Evolutionary conservation across 495 filamentous ascomycete species (phyloP).

Genomic region (Neurospora discreta): DNA sequence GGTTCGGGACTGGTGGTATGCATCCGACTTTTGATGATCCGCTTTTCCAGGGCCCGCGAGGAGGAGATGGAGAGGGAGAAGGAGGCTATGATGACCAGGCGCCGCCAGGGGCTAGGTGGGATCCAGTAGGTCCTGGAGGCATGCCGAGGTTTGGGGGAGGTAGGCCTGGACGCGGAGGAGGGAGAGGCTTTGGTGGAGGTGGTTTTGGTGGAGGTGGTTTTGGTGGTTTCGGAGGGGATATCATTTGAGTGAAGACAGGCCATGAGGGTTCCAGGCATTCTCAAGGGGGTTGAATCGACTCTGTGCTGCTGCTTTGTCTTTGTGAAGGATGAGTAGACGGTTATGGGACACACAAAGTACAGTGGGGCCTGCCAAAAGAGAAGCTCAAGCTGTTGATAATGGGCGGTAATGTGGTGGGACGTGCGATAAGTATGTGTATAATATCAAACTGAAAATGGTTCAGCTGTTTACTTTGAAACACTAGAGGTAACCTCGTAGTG

Average conservation of each 20-base stretch:
- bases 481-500: no score
- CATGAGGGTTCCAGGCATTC: no score
- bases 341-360: no score
- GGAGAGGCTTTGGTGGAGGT: constrained; percentile 22
- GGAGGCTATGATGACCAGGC: constrained; percentile 39
- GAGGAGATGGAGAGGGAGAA: constrained; percentile 28
- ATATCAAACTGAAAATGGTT: not conserved
- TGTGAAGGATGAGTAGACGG: no score
- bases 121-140: constrained; percentile 71
- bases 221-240: constrained; percentile 28
- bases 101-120: constrained; percentile 55
- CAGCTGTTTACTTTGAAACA: not conserved
- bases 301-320: no score
- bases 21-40: constrained; percentile 93
- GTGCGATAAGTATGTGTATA: no score
- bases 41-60: constrained; percentile 57
- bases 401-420: no score
- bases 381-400: no score
- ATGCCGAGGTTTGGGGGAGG: constrained; percentile 29
- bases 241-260: constrained; percentile 13
- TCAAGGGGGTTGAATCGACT: no score
- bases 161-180: constrained; percentile 13
- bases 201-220: constrained; percentile 22
- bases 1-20: constrained; percentile 60
- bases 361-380: no score